Evolutionary conservation across 441 rosid genomes (phyloP).

Genomic region (Populus hybrid): DNA sequence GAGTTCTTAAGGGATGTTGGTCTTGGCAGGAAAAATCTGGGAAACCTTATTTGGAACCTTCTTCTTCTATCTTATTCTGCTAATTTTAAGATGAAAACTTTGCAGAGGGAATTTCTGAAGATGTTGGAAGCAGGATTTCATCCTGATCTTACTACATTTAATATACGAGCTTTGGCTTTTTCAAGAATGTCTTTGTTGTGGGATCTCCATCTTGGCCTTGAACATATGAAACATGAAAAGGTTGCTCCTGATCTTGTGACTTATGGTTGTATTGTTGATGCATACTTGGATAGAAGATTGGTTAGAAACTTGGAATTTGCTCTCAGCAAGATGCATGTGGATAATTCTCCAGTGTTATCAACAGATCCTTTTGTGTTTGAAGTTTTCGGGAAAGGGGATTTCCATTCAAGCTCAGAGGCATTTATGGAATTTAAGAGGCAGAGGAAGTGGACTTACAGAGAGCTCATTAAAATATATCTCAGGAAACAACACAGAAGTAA

Average conservation of each 20-base stretch:
- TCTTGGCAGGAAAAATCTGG: slow-evolving; percentile 33
- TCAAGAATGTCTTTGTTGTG: slow-evolving; percentile 74
- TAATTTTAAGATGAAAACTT: slow-evolving; percentile 49
- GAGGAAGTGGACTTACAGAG: slow-evolving; percentile 59
- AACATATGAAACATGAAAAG: slow-evolving; percentile 60
- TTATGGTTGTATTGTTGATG: slow-evolving; percentile 73
- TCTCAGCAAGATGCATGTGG: slow-evolving; percentile 47
- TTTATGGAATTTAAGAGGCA: slow-evolving; percentile 52
- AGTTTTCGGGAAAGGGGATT: slow-evolving; percentile 80
- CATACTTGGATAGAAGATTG: slow-evolving; percentile 11
- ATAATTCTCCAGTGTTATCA: slow-evolving; percentile 39
- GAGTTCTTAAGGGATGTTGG: slow-evolving; percentile 45
- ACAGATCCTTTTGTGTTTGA: slow-evolving; percentile 63
- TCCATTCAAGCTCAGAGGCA: slow-evolving; percentile 70
- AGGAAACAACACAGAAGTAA: slow-evolving; percentile 56
- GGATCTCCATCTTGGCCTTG: slow-evolving; percentile 85
- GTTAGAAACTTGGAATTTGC: neutral
- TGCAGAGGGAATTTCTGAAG: slow-evolving; percentile 68
- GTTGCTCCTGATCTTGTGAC: slow-evolving; percentile 76
- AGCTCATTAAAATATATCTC: slow-evolving; percentile 51
- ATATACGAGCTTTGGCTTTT: slow-evolving; percentile 64
- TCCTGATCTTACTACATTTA: slow-evolving; percentile 72
- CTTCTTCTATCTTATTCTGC: neutral
- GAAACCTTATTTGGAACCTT: slow-evolving; percentile 30
- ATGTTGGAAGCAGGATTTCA: slow-evolving; percentile 59